Conservation (phyloP, 345 rosid genomes). For the Syzygium aromaticum region DNA sequence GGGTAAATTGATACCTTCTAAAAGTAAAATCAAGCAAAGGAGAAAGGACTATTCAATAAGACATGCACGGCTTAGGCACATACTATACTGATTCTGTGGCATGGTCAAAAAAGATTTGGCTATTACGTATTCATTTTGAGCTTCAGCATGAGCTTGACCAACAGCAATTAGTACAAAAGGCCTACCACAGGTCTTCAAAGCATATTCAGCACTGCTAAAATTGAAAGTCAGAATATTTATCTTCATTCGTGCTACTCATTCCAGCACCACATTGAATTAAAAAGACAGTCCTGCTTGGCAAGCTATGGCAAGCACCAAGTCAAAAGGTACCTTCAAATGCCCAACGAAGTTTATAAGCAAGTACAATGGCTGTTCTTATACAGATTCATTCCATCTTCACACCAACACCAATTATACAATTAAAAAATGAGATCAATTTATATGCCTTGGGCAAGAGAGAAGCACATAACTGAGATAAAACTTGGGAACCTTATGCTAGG, state of each 20-base stretch:
- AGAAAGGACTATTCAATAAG: not conserved
- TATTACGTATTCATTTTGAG: not conserved
- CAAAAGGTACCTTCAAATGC: not conserved
- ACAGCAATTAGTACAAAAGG: not conserved
- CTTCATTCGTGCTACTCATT: not conserved
- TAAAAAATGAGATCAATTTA: not conserved
- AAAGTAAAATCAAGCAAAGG: not conserved
- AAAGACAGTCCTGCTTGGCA: not conserved
- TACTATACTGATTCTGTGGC: not conserved
- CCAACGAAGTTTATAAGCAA: not conserved
- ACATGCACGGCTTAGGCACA: not conserved
- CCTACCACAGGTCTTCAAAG: not conserved
- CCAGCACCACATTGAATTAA: not conserved
- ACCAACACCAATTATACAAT: not conserved
- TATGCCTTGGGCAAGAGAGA: not conserved
- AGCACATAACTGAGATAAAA: not conserved
- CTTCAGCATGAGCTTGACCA: not conserved
- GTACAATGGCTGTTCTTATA: not conserved
- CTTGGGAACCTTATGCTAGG: not conserved
- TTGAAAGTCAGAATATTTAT: not conserved
- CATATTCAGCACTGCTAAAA: not conserved
- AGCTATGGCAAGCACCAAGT: not conserved
- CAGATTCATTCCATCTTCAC: not conserved
- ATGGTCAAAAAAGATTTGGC: not conserved
- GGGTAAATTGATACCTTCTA: not conserved